Conservation (phyloP, 2,329 filamentous ascomycete species). For the Coleophoma eucalyptorum region DNA sequence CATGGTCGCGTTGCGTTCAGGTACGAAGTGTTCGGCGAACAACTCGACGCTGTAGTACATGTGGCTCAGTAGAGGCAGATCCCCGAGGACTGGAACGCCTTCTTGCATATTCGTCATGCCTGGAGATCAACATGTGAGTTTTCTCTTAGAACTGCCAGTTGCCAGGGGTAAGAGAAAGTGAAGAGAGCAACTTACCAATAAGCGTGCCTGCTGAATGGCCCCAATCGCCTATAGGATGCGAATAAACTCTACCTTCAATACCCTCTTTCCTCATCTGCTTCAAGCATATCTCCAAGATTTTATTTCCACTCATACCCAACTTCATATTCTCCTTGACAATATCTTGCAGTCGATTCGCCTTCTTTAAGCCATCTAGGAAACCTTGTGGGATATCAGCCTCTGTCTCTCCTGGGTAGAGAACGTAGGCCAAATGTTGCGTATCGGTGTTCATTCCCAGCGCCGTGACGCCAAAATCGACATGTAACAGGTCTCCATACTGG, state of each 20-base stretch:
- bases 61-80: conserved; percentile 38
- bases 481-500: conserved; percentile 41
- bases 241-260: conserved; percentile 44
- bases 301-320: conserved; percentile 39
- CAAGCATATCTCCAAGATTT: conserved; percentile 35
- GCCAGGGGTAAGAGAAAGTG: background rate
- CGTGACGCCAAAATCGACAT: conserved; percentile 45
- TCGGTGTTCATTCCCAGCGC: conserved; percentile 44
- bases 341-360: conserved; percentile 44
- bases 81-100: conserved; percentile 41
- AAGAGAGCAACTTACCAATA: conserved; percentile 33
- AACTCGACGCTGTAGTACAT: conserved; percentile 49
- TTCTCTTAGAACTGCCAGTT: background rate
- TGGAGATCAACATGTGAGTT: conserved; percentile 12
- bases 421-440: conserved; percentile 47
- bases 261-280: conserved; percentile 38
- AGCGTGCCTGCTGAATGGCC: conserved; percentile 44
- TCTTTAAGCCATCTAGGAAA: conserved; percentile 37
- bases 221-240: conserved; percentile 47
- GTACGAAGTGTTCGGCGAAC: conserved; percentile 42
- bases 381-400: conserved; percentile 37
- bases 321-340: conserved; percentile 41
- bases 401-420: conserved; percentile 38
- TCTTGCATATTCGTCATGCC: conserved; percentile 48
- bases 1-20: conserved; percentile 38